These are phyloP conservation scores for Mucor mucedo DNA, from an alignment of 371 early-diverging fungal species.

Conservation along the genomic window DNA sequence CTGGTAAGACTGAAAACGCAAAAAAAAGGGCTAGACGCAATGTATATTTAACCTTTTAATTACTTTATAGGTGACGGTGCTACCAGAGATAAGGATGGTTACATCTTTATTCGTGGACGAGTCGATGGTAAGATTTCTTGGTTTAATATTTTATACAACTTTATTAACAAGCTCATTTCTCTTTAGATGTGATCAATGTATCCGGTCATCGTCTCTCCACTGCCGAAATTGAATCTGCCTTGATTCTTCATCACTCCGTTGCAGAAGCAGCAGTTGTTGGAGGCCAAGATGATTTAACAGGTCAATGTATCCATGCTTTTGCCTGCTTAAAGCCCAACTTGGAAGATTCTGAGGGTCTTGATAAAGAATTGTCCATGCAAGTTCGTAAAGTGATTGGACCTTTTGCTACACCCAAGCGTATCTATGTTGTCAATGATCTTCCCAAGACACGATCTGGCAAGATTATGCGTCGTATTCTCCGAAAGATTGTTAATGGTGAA, in stretches of 20 bases:
- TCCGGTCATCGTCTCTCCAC: constrained; percentile 97
- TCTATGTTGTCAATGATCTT: constrained; percentile 85
- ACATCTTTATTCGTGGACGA: constrained; percentile 93
- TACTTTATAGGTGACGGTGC: constrained; percentile 75
- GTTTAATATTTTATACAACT: too few relatives aligned
- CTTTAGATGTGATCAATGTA: constrained; percentile 94
- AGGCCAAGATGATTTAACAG: constrained; percentile 91
- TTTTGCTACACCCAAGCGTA: constrained; percentile 91
- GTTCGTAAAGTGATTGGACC: constrained; percentile 93
- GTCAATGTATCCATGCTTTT: constrained; percentile 82
- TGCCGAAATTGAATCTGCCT: constrained; percentile 94
- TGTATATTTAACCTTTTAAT: neutral
- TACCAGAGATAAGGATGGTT: constrained; percentile 90
- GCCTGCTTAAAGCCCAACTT: constrained; percentile 69
- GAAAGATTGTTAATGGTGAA: constrained; percentile 90
- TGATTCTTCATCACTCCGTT: constrained; percentile 79
- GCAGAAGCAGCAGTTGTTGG: constrained; percentile 97
- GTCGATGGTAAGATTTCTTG: constrained; percentile 69
- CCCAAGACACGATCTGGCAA: constrained; percentile 99
- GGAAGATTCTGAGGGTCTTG: constrained; percentile 53
- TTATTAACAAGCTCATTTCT: too few relatives aligned
- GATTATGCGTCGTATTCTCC: constrained; percentile 93
- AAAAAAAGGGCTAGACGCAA: neutral
- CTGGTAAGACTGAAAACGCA: constrained; percentile 50
- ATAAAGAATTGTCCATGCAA: constrained; percentile 71